These are phyloP conservation scores for Cutaneotrichosporon dermatis DNA, from an alignment of 1,284 basidiomycete genomes.

Conservation along the genomic window DNA sequence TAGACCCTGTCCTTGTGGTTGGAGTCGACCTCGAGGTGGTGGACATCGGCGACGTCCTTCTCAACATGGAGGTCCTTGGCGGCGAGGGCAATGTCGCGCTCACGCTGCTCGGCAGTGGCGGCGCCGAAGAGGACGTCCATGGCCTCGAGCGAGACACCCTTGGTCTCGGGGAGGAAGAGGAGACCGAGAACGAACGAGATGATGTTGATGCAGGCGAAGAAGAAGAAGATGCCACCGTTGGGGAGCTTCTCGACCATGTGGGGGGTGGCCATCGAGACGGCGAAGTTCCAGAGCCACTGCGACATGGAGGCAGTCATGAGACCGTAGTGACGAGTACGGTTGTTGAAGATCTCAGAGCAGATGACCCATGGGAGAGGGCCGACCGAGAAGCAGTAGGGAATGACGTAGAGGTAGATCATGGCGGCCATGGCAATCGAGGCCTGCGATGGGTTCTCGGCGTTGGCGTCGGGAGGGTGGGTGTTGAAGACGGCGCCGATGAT, in stretches of 20 bases:
- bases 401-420: constrained; percentile 48
- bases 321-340: constrained; percentile 71
- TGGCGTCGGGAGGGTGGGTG: constrained; percentile 55
- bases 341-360: constrained; percentile 73
- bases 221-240: constrained; percentile 46
- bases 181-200: constrained; percentile 46
- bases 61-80: constrained; percentile 16
- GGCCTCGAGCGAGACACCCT: constrained; percentile 58
- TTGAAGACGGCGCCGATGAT: constrained; percentile 71
- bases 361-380: constrained; percentile 42
- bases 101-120: constrained; percentile 58
- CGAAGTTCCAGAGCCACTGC: constrained; percentile 76
- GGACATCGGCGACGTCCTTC: not conserved
- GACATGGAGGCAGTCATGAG: constrained; percentile 64
- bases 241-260: constrained; percentile 54
- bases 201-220: constrained; percentile 45
- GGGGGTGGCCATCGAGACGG: constrained; percentile 66
- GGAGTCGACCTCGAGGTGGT: not conserved
- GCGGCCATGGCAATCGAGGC: constrained; percentile 47
- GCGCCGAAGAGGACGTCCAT: constrained; percentile 74
- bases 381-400: constrained; percentile 49
- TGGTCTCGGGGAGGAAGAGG: constrained; percentile 61
- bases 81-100: constrained; percentile 53
- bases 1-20: not conserved
- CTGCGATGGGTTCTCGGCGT: constrained; percentile 8